phyloP scores from a whole-genome alignment of 345 rosid genomes.

The Punica granatum region DNA sequence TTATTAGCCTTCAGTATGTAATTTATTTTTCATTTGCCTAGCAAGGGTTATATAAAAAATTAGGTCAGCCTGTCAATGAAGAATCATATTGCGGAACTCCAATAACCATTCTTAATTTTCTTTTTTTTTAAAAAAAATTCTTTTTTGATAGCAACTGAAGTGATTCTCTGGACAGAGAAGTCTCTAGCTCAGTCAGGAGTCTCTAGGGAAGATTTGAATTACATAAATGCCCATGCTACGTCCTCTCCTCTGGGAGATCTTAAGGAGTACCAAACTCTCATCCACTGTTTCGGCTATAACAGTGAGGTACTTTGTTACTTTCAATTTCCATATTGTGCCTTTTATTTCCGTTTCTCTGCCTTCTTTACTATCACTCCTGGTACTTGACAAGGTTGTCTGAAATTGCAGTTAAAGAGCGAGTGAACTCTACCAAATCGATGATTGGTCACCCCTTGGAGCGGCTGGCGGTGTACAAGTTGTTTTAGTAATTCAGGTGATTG shows the following conservation, averaged over 20 bases:
- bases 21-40: background rate
- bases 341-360: background rate
- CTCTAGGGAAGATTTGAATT: conserved; percentile 45
- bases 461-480: conserved; percentile 40
- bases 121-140: too few species aligned
- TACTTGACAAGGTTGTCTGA: background rate
- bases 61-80: background rate
- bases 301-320: conserved; percentile 19
- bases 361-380: background rate
- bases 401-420: conserved; percentile 24
- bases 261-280: conserved; percentile 41
- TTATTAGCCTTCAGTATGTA: background rate
- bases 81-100: background rate
- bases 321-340: background rate
- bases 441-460: conserved; percentile 39
- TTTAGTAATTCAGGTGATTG: conserved; percentile 30
- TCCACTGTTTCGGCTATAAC: conserved; percentile 36
- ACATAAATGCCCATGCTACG: conserved; percentile 59
- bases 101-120: background rate
- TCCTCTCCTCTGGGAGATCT: conserved; percentile 46
- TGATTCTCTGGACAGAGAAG: conserved; percentile 42
- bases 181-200: conserved; percentile 43
- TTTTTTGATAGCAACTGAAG: conserved; percentile 31
- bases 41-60: background rate
- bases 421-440: conserved; percentile 45